Evolutionary conservation across 192 early-diverging fungal species (phyloP).

Genomic region (Dissophora globulifera): DNA sequence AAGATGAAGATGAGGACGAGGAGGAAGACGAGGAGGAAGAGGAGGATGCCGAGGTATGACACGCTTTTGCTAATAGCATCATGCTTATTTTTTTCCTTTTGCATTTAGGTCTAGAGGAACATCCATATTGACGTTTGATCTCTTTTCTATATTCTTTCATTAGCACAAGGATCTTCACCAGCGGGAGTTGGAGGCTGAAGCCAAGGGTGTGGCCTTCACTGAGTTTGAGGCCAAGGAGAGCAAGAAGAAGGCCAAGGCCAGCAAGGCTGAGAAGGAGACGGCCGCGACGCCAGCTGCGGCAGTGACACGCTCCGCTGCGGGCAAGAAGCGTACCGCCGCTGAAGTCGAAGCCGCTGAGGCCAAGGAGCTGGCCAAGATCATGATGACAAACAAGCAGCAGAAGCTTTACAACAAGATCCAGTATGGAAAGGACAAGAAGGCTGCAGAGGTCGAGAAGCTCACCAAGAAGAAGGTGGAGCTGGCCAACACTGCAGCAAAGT

Average conservation of each 20-base stretch:
- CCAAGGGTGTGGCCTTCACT: constrained; percentile 71
- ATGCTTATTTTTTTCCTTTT: constrained; percentile 12
- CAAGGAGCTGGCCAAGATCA: constrained; percentile 84
- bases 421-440: constrained; percentile 76
- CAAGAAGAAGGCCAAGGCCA: constrained; percentile 51
- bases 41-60: constrained; percentile 44
- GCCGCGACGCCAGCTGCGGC: constrained; percentile 2
- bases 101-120: not conserved
- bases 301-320: constrained; percentile 5
- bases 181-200: constrained; percentile 76
- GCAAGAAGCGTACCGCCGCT: constrained; percentile 69
- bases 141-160: constrained; percentile 9
- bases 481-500: constrained; percentile 28
- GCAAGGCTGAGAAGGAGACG: constrained; percentile 1
- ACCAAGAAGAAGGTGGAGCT: constrained; percentile 54
- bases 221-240: constrained; percentile 67
- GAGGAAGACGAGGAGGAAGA: constrained; percentile 12
- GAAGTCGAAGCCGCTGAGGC: constrained; percentile 66
- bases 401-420: constrained; percentile 84
- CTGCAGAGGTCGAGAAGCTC: constrained; percentile 66
- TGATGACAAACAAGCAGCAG: constrained; percentile 89
- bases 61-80: too few relatives aligned
- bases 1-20: not conserved
- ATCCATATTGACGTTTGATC: not conserved
- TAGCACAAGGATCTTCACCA: constrained; percentile 62